Evolutionary conservation across 2,329 filamentous ascomycete genomes (phyloP), one percentile per base, ranked within the genome.

Genomic region (Huntiella savannae): DNA sequence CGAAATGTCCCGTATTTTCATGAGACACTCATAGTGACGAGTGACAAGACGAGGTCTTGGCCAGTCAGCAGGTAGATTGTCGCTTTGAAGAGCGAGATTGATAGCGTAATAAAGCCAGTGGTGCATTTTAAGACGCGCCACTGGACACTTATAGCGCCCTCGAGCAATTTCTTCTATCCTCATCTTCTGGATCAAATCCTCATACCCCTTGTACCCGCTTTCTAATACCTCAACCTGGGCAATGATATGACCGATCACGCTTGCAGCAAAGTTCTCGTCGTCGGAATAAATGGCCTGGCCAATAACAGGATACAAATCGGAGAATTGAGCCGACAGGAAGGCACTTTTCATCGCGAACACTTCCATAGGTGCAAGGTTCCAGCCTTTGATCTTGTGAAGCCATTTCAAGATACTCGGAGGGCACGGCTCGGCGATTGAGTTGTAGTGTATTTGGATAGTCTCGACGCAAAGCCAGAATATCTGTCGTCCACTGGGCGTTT

Each of bases 401-500:
- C 48, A 47, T 8, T 32, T 38, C 17, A 50, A 38, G 22, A 50
- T 22, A 7, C 10, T 28, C 3, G 35, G 12, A 7, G 48, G 45
- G 34, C 45, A 45, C 12, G 45, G 45, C 37, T 50, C 19, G 8
- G 16, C 40, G 8, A 19, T 44, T 11, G 48, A 45, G 33, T 50
- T 50, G 5, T 45, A 43, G 37, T 50, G 45, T 12, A 50, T 47
- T 33, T 50, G 48, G 2, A 50, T 33, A n/a, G 36, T 44, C 33
- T 50, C 48, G 7, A 50, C 40, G 22, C 48, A 50, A 7, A 50
- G 19, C 48, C 48, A 50, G 13, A 50, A 50, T 4, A 50, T 37
- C 15, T 44, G 33, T 16, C 48, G 48, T 5, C 48, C 48, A 19
- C 41, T 45, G 13, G 5, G 12, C 13, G 40, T 47, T 10, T 32